Base-by-base conservation (phyloP, 1,139 yeast genomes). In the Blastobotrys malaysiensis region DNA sequence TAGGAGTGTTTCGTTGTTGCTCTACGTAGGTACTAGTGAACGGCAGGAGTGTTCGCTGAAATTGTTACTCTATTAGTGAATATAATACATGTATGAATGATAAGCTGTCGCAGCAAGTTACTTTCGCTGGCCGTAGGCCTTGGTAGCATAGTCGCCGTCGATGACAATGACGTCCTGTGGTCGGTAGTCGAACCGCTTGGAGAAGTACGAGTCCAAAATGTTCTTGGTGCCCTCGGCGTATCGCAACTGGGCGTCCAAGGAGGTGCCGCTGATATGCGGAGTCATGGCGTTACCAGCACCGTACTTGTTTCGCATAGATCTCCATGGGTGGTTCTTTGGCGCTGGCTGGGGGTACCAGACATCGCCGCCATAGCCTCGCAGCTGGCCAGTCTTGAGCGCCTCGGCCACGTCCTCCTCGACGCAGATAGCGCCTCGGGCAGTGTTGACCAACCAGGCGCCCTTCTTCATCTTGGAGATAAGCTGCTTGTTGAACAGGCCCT, bases 251-350 rank as follows among this genome's bases (percentile, higher is more conserved):
- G 95, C 93, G 69, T 86, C 95, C 62, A 87, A 73, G 50, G 88
- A 82, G 36, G 93, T 83, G 58, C 95, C 95, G 54, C 88, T 82
- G 59, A 84, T 80, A 67, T 87, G 95, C 27, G 93, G 91, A 52
- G 89, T 84, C 93, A 87, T 85, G 57, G 93, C 93, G 65, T 87
- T 87, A 62, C 93, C 93, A 46, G 81, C 86, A 55, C 88, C 88
- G 61, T 75, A 79, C 61, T 78, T 73, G 77, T 84, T 84, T 54
- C 73, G 68, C 84, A 86, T 81, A 26, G 75, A 59, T 75, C 90
- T 77, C 95, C 95, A 87, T 59, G 91, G 90, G 66, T 85, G 90
- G 67, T 79, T 78, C 57, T 73, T 72, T 60, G 89, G 88, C 31
- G 95, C 88, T 46, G 95, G 95, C 73, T 86, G 95, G 24, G 84